phyloP scores from a whole-genome alignment of 75 land plant genomes.

The Adiantum capillusveneris region DNA sequence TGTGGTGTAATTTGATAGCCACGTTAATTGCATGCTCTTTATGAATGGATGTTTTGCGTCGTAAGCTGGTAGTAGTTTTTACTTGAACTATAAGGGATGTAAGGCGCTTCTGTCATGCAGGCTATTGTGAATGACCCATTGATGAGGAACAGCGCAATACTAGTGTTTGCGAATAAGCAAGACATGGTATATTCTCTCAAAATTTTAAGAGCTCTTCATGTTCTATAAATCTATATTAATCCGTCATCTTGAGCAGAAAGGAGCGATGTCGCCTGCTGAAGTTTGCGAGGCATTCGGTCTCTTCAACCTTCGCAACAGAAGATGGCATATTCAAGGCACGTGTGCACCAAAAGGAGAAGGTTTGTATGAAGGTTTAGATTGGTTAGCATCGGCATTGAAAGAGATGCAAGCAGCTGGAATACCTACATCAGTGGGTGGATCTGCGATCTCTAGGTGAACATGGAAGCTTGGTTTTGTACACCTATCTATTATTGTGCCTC shows the following conservation, averaged over 20 bases:
- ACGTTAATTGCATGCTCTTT: no score
- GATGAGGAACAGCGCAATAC: constrained; percentile 89
- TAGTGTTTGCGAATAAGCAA: constrained; percentile 97
- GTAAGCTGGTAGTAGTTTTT: no score
- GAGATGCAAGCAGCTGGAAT: constrained; percentile 72
- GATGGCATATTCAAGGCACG: constrained; percentile 96
- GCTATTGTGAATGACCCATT: constrained; percentile 88
- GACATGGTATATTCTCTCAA: constrained; percentile 72
- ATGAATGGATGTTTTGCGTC: no score
- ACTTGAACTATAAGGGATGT: no score
- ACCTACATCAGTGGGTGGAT: constrained; percentile 54
- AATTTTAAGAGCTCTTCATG: background rate
- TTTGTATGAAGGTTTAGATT: constrained; percentile 91
- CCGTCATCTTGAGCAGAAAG: constrained; percentile 42
- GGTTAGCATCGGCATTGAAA: constrained; percentile 78
- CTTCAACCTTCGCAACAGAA: constrained; percentile 60
- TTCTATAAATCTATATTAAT: background rate
- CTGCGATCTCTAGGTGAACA: constrained; percentile 4
- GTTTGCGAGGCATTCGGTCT: constrained; percentile 88
- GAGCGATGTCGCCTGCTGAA: constrained; percentile 90
- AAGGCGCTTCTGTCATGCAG: no score
- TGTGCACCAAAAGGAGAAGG: constrained; percentile 95
- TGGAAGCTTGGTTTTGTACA: no score
- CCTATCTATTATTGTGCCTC: no score
- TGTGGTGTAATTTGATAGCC: no score